Conservation (phyloP, 2,329 filamentous ascomycete genomes). For the Dothidotthia symphoricarpi region DNA sequence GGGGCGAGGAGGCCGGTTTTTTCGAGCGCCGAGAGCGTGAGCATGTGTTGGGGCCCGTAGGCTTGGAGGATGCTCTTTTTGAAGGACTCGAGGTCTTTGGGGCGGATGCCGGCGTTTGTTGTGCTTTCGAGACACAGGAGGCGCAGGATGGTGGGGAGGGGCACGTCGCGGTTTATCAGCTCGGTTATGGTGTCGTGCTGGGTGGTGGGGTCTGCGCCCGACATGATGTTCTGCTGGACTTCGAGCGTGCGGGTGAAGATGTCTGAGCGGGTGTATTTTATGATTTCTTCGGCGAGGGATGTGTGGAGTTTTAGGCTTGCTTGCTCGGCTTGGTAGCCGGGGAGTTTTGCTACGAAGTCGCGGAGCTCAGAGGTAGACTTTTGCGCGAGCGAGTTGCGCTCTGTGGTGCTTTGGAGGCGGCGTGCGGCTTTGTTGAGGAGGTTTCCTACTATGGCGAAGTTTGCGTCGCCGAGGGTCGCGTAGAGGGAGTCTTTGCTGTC, state of each 20-base stretch:
- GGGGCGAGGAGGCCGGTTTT: constrained; percentile 84
- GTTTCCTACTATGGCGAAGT: constrained; percentile 90
- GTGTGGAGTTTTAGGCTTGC: constrained; percentile 91
- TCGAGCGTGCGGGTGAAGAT: constrained; percentile 85
- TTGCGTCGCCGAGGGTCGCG: constrained; percentile 81
- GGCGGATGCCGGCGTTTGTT: constrained; percentile 81
- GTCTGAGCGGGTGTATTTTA: constrained; percentile 86
- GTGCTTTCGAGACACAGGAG: constrained; percentile 89
- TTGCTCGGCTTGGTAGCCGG: constrained; percentile 89
- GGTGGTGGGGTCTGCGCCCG: constrained; percentile 81
- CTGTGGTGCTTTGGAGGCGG: constrained; percentile 81
- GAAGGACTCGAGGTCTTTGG: constrained; percentile 85
- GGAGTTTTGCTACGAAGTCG: constrained; percentile 91
- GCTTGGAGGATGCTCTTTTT: constrained; percentile 84
- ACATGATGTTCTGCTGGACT: constrained; percentile 92
- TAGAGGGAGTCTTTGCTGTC: constrained; percentile 90
- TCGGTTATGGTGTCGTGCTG: constrained; percentile 93
- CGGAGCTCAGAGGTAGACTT: constrained; percentile 89
- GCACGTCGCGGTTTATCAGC: constrained; percentile 82
- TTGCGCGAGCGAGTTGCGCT: constrained; percentile 73
- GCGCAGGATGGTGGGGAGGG: constrained; percentile 76
- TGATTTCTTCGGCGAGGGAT: constrained; percentile 88
- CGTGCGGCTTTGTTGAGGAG: constrained; percentile 88
- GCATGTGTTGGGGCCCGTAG: constrained; percentile 90
- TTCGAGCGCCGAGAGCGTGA: constrained; percentile 84